Evolutionary conservation across 495 filamentous ascomycete genomes (phyloP).

Genomic region (Aspergillus coremiiformis): DNA sequence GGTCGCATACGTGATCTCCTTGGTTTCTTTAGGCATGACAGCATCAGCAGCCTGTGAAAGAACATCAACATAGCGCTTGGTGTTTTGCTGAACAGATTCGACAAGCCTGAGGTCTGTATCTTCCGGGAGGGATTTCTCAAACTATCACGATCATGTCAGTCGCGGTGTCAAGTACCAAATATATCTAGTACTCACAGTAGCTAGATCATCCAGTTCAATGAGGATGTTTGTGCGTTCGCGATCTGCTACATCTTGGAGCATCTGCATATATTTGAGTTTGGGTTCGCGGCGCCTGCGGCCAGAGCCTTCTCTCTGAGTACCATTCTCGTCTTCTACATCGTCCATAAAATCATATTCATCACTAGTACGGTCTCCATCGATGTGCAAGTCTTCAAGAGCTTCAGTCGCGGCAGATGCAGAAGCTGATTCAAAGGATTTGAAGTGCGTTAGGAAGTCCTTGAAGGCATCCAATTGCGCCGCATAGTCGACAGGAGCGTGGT

Average conservation of each 20-base stretch:
- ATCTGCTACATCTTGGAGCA: constrained; percentile 83
- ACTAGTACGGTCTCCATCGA: constrained; percentile 81
- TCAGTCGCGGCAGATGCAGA: constrained; percentile 60
- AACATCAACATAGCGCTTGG: constrained; percentile 92
- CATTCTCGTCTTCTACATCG: constrained; percentile 57
- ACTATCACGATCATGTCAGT: constrained; percentile 40
- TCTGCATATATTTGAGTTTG: constrained; percentile 82
- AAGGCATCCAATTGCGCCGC: constrained; percentile 78
- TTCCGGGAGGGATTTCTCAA: constrained; percentile 60
- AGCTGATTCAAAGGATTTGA: constrained; percentile 73
- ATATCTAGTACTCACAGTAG: constrained; percentile 44
- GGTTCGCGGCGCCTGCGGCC: constrained; percentile 42
- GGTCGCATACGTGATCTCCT: constrained; percentile 63
- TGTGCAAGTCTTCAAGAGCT: constrained; percentile 73
- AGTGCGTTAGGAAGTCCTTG: constrained; percentile 76
- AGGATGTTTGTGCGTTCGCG: constrained; percentile 63
- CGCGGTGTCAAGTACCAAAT: not conserved
- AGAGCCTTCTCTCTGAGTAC: constrained; percentile 34
- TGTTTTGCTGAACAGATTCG: constrained; percentile 77
- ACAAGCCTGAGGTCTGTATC: constrained; percentile 63
- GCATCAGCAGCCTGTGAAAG: constrained; percentile 82
- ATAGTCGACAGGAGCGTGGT: constrained; percentile 73
- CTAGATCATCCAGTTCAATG: constrained; percentile 85
- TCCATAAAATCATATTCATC: constrained; percentile 96
- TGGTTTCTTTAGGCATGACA: constrained; percentile 70